Base-by-base conservation (phyloP, 208 protist species). In the Leishmania braziliensis region DNA sequence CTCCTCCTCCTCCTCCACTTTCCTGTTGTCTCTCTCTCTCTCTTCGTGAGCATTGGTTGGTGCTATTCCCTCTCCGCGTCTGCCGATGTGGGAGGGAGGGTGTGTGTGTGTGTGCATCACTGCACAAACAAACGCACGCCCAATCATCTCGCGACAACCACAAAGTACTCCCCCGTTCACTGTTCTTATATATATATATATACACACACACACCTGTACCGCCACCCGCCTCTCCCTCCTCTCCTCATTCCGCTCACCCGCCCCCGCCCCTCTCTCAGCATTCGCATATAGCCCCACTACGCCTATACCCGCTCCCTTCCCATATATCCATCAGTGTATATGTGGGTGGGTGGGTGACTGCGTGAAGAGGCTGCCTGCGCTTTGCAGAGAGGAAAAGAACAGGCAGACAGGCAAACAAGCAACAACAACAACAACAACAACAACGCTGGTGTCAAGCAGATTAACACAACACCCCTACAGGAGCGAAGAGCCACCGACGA, bases 361-460 rank as follows among this genome's bases (percentile, higher is more conserved):
- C n/a, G 43, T 46, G 4, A 46, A 46, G 43, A 46, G 43, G 43
- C 43, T 4, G 43, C 43, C 43, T 46, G 43, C 0, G 43, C 43
- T 46, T 46, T 46, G 43, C 43, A 6, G 43, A 46, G 43, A 46
- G 43, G 43, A 46, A 46, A 46, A 75, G 26, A 75, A 75, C 70
- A 53, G 43, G 26, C 20, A 75, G 3, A 75, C 20, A 20, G 4
- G 3, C 63, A 58, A 81, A 20, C 33, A 62, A 70, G 75, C n/a
- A n/a, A n/a, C n/a, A n/a, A n/a, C 29, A 70, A 65, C 62, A 81
- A 81, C 58, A 81, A 81, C 65, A 81, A 81, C 50, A 75, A 81
- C 46, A 72, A 3, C 53, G 29, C 72, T 74, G 26, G 65, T 81
- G 16, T 29, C 39, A 70, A 71, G 20, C 20, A 26, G 43, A 46